These are phyloP conservation scores for Xylaria longipes DNA, from an alignment of 495 filamentous ascomycete species.

Conservation along the genomic window DNA sequence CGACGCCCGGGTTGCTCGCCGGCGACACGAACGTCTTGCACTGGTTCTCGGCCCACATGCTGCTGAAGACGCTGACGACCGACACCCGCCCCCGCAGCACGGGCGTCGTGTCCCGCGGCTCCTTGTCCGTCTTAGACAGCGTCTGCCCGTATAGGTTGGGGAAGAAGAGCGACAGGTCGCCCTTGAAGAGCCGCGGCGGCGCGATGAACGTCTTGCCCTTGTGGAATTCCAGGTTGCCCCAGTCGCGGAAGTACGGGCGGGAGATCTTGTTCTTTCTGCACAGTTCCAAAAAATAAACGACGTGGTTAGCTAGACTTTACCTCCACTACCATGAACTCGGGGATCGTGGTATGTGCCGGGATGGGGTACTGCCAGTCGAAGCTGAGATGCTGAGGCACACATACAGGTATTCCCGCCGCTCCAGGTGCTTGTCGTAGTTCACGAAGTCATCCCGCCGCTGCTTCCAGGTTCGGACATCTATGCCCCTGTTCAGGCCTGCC, in stretches of 20 bases:
- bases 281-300: not conserved
- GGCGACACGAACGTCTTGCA: slow-evolving; percentile 69
- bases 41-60: slow-evolving; percentile 84
- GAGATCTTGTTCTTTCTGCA: slow-evolving; percentile 63
- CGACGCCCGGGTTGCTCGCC: slow-evolving; percentile 69
- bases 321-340: not conserved
- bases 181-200: slow-evolving; percentile 75
- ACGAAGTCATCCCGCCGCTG: slow-evolving; percentile 82
- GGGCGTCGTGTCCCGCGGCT: slow-evolving; percentile 69
- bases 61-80: slow-evolving; percentile 80
- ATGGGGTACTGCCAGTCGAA: not conserved
- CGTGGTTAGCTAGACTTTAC: slow-evolving; percentile 19
- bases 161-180: slow-evolving; percentile 83
- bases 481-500: slow-evolving; percentile 79
- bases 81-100: slow-evolving; percentile 72
- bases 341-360: not conserved
- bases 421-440: slow-evolving; percentile 82
- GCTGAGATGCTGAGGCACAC: slow-evolving; percentile 26
- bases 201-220: slow-evolving; percentile 89
- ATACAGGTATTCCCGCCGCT: slow-evolving; percentile 74
- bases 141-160: slow-evolving; percentile 88
- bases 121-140: slow-evolving; percentile 55
- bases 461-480: slow-evolving; percentile 68
- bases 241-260: slow-evolving; percentile 93
- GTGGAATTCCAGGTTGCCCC: slow-evolving; percentile 78